Evolutionary conservation across 2,329 filamentous ascomycete species (phyloP), one percentile per base, ranked within the genome.

Genomic region (Calonectria naviculata): DNA sequence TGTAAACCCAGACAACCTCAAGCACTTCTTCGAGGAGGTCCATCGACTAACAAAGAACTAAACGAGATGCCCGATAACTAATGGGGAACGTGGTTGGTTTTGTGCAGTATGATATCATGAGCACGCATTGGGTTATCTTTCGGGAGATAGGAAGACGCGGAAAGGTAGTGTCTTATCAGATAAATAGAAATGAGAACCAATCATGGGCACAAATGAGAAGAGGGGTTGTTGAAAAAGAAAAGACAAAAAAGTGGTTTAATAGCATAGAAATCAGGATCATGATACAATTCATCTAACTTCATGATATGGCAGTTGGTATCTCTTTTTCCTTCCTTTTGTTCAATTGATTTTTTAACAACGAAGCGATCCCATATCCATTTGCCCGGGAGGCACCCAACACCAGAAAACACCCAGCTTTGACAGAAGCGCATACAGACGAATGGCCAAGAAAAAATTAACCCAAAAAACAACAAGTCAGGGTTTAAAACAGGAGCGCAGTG

Each of bases 11-110:
- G 95, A 98, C 61, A 93, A 98, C 82, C 86, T 99, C 76, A 96
- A 92, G 82, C 97, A 97, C 85, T 99, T 94, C 87, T 96, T 99
- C 75, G 88, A 97, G 80, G 97, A 99, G 84, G 92, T 98, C 68
- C 95, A 98, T 83, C 90, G 94, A 58, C 84, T 92, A 71, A 90
- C 89, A 41, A 89, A 87, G 79, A 81, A 81, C 60, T 83, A 68
- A 74, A 36, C 19, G 24, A 26, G 34, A 31, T 26, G 26, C 28
- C 9, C 17, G n/a, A 10, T 41, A 28, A 24, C 8, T 28, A 19
- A 31, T 24, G 13, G 24, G 17, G 34, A 36, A 15, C 36, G 44
- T 17, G 42, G 19, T 38, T 58, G 63, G 38, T 26, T 34, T 38
- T 17, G 6, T 58, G 36, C 19, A 38, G n/a, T 8, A 56, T 38